Evolutionary conservation across 176 grass and related monocot genomes (phyloP).

Genomic region (Dendrocalamus sinicus): DNA sequence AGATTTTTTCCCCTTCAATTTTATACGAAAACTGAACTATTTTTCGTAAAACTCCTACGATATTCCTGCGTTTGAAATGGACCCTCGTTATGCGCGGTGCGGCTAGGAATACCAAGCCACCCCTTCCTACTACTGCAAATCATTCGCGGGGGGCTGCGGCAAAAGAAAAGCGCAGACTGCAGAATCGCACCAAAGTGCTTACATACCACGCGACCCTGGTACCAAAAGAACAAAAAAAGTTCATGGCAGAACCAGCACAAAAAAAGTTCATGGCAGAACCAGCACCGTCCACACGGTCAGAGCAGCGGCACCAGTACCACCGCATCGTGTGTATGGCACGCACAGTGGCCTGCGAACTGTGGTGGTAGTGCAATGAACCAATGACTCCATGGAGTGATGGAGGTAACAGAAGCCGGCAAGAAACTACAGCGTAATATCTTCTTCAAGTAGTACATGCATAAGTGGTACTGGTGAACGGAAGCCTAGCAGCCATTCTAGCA

Average conservation of each 20-base stretch:
- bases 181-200: constrained; percentile 43
- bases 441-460: background rate
- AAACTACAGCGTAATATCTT: too few relatives aligned
- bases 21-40: too few relatives aligned
- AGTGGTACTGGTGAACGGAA: background rate
- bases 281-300: background rate
- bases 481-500: background rate
- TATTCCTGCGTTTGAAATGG: too few relatives aligned
- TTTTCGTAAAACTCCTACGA: too few relatives aligned
- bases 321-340: background rate
- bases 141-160: too few relatives aligned
- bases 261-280: background rate
- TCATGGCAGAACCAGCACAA: background rate
- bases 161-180: constrained; percentile 6
- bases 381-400: background rate
- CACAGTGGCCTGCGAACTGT: background rate
- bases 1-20: too few relatives aligned
- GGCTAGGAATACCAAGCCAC: too few relatives aligned
- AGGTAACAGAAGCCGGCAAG: background rate
- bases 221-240: background rate
- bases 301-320: constrained; percentile 13
- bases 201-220: constrained; percentile 40
- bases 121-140: too few relatives aligned
- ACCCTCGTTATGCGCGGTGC: too few relatives aligned
- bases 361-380: constrained; percentile 5